These are phyloP conservation scores for Cryptosporidium tyzzeri DNA, from an alignment of 169 alveolate species.

Conservation along the genomic window DNA sequence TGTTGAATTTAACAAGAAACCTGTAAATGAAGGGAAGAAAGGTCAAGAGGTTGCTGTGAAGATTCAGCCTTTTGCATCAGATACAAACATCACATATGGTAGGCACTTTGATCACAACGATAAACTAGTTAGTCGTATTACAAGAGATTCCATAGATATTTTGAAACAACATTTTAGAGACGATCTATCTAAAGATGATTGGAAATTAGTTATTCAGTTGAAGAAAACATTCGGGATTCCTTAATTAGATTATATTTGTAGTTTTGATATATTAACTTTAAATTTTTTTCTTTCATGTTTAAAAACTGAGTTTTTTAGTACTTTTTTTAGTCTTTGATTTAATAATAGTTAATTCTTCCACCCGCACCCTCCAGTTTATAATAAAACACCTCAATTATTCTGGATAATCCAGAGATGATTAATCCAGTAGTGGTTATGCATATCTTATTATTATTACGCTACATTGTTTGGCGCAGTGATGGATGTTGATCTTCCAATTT, in stretches of 20 bases:
- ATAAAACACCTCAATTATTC: background rate
- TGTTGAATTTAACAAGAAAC: conserved; percentile 93
- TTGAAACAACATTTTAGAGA: conserved; percentile 95
- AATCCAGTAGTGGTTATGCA: background rate
- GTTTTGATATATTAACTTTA: background rate
- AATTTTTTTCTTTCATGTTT: background rate
- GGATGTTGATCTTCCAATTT: background rate
- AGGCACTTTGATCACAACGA: conserved; percentile 93
- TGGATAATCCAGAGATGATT: too few relatives aligned
- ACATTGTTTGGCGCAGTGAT: background rate
- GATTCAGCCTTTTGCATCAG: conserved; percentile 84
- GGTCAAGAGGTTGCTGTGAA: conserved; percentile 92
- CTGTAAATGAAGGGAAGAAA: conserved; percentile 92
- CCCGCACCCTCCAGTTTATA: background rate
- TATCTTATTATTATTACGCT: background rate
- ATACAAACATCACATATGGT: conserved; percentile 93
- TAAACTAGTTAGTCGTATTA: conserved; percentile 89
- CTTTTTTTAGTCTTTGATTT: background rate
- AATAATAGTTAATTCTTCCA: background rate
- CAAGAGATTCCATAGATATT: conserved; percentile 94
- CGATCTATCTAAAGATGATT: conserved; percentile 93
- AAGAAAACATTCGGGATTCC: conserved; percentile 86
- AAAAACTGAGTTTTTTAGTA: background rate
- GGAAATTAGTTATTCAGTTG: conserved; percentile 92
- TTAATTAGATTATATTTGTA: conserved; percentile 28